Evolutionary conservation across 2,329 filamentous ascomycete genomes (phyloP), one percentile per base, ranked within the genome.

Genomic region (Penicillium sp.): DNA sequence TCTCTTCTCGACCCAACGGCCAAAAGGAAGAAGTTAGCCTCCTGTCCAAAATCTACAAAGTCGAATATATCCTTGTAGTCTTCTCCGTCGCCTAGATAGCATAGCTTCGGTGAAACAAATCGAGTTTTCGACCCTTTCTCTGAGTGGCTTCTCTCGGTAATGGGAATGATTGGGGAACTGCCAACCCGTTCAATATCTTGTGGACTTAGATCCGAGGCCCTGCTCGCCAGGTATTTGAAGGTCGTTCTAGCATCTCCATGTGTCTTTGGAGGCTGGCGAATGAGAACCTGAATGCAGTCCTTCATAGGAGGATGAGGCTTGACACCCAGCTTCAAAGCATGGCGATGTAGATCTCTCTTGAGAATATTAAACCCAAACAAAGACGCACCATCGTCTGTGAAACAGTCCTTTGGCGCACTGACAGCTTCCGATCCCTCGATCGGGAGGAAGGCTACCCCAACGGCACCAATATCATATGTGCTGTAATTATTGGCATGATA

Each of bases 41-140:
- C 86, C 31, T 81, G 76, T 0, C 93, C 91, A 74, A 96, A 99
- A 68, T 97, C 89, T 13, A 97, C 92, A 71, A 96, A 99, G 68
- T 97, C 91, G 61, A 99, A 96, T 29, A 99, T 95, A 29, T 95
- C 89, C 10, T 85, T 88, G 64, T 95, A 99, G 60, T 86, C 80
- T 50, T 83, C 76, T 47, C 81, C 79, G 31, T 81, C 79, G 8
- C 94, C 94, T 2, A 99, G 79, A 69, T 96, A 99, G 57, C 88
- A 91, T 38, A 85, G 79, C 42, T 81, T 82, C 5, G 94, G 93
- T 15, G 83, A 79, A 42, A 91, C 79, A 61, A 85, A 80, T 60
- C 79, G 75, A 42, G 82, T 62, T 43, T 64, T 66, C 49, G 67
- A 46, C 38, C 73, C 58, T 53, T 79, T 82, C 52, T 80, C 79